Percentiles rank a stretch among this genome's conserved stretches.
Evolutionary conservation across 2,329 filamentous ascomycete genomes (phyloP).

Genomic region (Biscogniauxia marginata): DNA sequence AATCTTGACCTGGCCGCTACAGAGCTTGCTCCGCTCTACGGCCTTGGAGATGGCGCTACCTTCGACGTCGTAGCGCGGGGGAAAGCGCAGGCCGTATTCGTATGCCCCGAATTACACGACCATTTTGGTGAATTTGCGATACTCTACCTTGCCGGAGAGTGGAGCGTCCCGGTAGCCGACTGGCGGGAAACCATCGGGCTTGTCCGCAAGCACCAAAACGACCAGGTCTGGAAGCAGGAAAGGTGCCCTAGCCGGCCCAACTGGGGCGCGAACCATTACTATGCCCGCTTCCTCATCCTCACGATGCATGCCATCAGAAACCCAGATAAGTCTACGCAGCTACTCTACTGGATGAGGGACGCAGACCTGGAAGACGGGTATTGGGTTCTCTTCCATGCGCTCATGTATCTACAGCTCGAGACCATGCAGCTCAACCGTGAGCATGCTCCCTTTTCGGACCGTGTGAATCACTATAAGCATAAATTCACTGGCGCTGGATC

Average conservation of each 20-base stretch:
- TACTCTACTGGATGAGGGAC: conserved; percentile 21
- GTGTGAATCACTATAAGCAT: background rate
- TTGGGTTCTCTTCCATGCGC: conserved; percentile 25
- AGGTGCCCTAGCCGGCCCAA: background rate
- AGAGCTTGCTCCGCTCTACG: conserved; percentile 23
- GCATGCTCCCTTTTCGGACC: background rate
- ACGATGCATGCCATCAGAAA: conserved; percentile 9
- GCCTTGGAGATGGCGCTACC: conserved; percentile 16
- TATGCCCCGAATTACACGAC: conserved; percentile 11
- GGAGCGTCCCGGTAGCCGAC: conserved; percentile 16
- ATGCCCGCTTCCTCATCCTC: conserved; percentile 21
- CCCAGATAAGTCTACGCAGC: background rate
- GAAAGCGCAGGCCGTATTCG: conserved; percentile 21
- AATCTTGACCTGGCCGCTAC: conserved; percentile 17
- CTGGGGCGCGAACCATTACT: conserved; percentile 18
- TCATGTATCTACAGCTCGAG: conserved; percentile 27
- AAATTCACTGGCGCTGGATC: background rate
- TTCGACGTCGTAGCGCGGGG: conserved; percentile 12
- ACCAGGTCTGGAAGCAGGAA: conserved; percentile 2
- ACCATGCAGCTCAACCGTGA: conserved; percentile 16
- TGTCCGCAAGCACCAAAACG: background rate
- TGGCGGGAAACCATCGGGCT: conserved; percentile 14
- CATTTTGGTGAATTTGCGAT: conserved; percentile 19
- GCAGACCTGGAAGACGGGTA: conserved; percentile 13
- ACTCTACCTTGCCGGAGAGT: conserved; percentile 9